These are phyloP conservation scores for Coemansia interrupta DNA, from an alignment of 192 early-diverging fungal genomes.

Conservation along the genomic window DNA sequence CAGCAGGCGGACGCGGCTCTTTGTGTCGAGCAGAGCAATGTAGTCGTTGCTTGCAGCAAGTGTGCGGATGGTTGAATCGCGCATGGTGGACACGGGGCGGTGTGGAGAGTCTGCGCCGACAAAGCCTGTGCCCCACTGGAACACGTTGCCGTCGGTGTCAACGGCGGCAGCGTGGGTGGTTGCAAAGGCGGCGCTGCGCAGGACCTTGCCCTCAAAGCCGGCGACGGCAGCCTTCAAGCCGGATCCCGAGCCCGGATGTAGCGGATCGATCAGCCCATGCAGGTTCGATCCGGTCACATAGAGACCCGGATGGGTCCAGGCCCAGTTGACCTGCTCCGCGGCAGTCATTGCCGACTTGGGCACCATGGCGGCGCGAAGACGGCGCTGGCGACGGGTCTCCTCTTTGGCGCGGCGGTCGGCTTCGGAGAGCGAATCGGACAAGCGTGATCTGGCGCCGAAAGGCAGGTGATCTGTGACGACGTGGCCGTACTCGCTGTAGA, in stretches of 20 bases:
- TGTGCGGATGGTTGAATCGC: constrained; percentile 15
- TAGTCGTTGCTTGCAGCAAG: constrained; percentile 30
- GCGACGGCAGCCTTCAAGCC: constrained; percentile 28
- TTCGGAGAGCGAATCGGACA: neutral
- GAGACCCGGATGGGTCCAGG: constrained; percentile 41
- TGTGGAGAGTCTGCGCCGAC: constrained; percentile 17
- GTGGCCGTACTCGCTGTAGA: constrained; percentile 22
- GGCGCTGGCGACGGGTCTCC: constrained; percentile 5
- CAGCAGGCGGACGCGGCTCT: constrained; percentile 36
- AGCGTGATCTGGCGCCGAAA: constrained; percentile 2
- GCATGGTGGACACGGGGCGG: constrained; percentile 19
- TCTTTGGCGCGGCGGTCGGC: constrained; percentile 10
- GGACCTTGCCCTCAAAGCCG: constrained; percentile 33
- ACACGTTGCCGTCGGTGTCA: constrained; percentile 28
- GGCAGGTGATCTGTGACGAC: constrained; percentile 20
- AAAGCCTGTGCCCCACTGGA: constrained; percentile 51
- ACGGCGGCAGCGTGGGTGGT: constrained; percentile 36
- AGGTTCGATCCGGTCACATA: constrained; percentile 42
- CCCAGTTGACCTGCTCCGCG: constrained; percentile 42
- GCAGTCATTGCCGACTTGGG: constrained; percentile 23
- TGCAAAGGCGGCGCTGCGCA: constrained; percentile 32
- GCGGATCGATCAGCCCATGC: constrained; percentile 33
- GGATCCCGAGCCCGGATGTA: constrained; percentile 22
- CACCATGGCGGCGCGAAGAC: constrained; percentile 13
- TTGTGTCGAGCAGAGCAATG: constrained; percentile 20